Evolutionary conservation across 768 basidiomycete genomes (phyloP), one percentile per base, ranked within the genome.

Genomic region (Pulveroboletus sp.): DNA sequence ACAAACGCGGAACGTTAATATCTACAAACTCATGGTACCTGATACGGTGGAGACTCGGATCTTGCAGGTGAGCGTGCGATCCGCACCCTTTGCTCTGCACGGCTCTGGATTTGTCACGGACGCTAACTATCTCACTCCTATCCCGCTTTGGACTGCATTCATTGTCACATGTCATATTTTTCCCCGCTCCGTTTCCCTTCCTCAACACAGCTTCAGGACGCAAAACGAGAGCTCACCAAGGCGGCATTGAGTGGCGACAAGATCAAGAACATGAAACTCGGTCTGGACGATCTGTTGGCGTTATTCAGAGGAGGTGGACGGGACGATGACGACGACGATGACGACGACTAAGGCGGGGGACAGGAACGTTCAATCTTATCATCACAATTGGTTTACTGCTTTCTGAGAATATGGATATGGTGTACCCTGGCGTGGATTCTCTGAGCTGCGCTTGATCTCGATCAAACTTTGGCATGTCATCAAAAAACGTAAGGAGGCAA

Each of bases 241-340:
- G 91, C 93, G 2, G 91, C 93, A 0, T 68, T 97, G 49, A 86
- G 89, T 27, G 95, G 95, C 9, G 85, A 91, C 70, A 92, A 87
- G 68, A 75, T 90, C 62, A 89, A 91, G 79, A 82, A 84, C 59
- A 79, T 84, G 77, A 85, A 83, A 54, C 81, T 98, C 19, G 84
- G 86, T 10, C 72, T 93, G 69, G 84, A 93, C 21, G 94, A 97
- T 51, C 75, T 97, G 53, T 78, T 94, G 68, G 85, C 83, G 0
- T 70, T 93, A 33, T 91, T 93, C 76, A 73, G 77, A 47, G 75
- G 75, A 37, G 79, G 80, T 39, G 74, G 74, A 14, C 70, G 71
- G 12, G 74, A 83, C 40, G 83, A 83, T 16, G 84, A 85, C 17
- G 84, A 84, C 12, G 76, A 80, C 11, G 58, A 52, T 19, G 48